Evolutionary conservation across 495 filamentous ascomycete species (phyloP).

Genomic region (Xylaria sp.): DNA sequence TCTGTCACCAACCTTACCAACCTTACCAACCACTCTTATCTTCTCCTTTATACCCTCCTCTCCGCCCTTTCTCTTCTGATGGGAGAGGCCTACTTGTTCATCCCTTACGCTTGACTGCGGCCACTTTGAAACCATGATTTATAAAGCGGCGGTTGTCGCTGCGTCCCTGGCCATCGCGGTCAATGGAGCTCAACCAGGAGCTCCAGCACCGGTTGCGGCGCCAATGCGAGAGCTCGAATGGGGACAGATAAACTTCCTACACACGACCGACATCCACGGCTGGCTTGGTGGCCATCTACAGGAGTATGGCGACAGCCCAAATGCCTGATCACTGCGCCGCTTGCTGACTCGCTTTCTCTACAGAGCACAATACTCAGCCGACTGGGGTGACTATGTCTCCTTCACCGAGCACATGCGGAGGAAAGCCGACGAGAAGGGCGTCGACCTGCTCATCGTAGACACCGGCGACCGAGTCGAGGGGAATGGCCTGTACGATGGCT

Average conservation of each 20-base stretch:
- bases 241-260: conserved; percentile 93
- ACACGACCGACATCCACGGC: conserved; percentile 94
- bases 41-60: too few species aligned
- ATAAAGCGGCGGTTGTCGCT: conserved; percentile 33
- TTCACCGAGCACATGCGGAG: conserved; percentile 83
- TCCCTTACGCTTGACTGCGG: neutral
- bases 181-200: conserved; percentile 76
- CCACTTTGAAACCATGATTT: conserved; percentile 30
- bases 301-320: conserved; percentile 61
- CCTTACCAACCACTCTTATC: too few species aligned
- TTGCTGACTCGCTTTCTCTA: neutral
- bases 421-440: conserved; percentile 76
- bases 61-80: conserved; percentile 11
- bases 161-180: conserved; percentile 42
- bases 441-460: conserved; percentile 88
- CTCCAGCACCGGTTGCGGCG: conserved; percentile 77
- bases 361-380: conserved; percentile 87
- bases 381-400: conserved; percentile 98
- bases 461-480: conserved; percentile 95
- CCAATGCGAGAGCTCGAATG: conserved; percentile 84
- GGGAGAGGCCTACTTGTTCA: neutral
- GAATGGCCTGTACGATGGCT: conserved; percentile 95
- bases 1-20: too few species aligned
- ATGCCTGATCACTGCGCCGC: neutral
- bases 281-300: conserved; percentile 94